These are phyloP conservation scores for Sindora glabra DNA, from an alignment of 306 rosid species.

Conservation along the genomic window DNA sequence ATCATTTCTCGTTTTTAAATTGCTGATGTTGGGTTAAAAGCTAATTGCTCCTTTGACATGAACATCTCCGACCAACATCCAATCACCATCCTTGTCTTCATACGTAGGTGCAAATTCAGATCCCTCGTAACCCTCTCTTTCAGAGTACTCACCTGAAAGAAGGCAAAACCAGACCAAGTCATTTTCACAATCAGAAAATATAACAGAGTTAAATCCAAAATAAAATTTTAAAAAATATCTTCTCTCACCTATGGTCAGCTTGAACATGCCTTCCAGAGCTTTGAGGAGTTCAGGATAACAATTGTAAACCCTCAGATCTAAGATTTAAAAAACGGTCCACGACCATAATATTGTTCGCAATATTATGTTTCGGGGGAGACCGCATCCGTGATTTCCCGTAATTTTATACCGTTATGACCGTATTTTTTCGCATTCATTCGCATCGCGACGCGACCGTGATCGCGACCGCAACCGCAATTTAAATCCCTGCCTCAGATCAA, in stretches of 20 bases:
- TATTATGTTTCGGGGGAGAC: too few relatives aligned
- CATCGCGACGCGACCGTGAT: too few relatives aligned
- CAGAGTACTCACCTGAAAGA: slow-evolving; percentile 65
- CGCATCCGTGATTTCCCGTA: too few relatives aligned
- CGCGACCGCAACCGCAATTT: too few relatives aligned
- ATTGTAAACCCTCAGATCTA: slow-evolving; percentile 47
- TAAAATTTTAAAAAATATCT: neutral
- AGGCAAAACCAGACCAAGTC: neutral
- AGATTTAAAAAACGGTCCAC: too few relatives aligned
- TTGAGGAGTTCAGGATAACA: slow-evolving; percentile 59
- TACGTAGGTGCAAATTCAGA: slow-evolving; percentile 84
- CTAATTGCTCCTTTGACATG: slow-evolving; percentile 98
- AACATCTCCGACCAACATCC: slow-evolving; percentile 99
- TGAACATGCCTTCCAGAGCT: slow-evolving; percentile 73
- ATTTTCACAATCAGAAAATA: neutral
- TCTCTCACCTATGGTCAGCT: slow-evolving; percentile 54
- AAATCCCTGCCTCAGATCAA: too few relatives aligned
- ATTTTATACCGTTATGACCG: too few relatives aligned
- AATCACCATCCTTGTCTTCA: slow-evolving; percentile 89
- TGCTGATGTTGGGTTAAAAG: too few relatives aligned
- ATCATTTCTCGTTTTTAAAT: too few relatives aligned
- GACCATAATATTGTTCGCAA: too few relatives aligned
- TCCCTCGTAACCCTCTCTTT: slow-evolving; percentile 84
- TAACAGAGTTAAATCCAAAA: neutral
- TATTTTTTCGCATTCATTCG: too few relatives aligned